A percentile compares a stretch with the other conserved stretches of the same genome.
Evolutionary conservation across 2,329 filamentous ascomycete species (phyloP).

Genomic region (Aciculosporium take): DNA sequence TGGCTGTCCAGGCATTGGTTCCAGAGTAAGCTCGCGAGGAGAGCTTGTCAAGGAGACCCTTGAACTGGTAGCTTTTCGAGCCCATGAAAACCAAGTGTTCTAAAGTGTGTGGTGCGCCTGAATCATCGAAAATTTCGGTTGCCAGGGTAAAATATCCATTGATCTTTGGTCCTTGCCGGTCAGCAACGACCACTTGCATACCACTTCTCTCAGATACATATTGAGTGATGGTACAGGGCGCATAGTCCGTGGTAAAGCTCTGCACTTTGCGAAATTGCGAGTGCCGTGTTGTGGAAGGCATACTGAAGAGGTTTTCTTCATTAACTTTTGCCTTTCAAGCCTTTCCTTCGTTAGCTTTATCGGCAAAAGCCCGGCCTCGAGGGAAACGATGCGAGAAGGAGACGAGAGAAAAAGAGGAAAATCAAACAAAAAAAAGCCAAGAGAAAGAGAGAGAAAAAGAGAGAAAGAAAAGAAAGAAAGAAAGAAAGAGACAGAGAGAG

Average conservation of each 20-base stretch:
- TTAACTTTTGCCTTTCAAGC: neutral
- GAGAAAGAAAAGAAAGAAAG: neutral
- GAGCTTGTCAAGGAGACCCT: constrained; percentile 87
- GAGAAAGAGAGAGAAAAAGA: neutral
- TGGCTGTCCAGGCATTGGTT: constrained; percentile 96
- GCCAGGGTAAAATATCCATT: constrained; percentile 90
- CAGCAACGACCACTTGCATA: constrained; percentile 85
- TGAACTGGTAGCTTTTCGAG: constrained; percentile 85
- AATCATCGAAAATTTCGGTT: constrained; percentile 96
- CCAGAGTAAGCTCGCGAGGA: constrained; percentile 84
- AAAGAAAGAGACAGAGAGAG: neutral
- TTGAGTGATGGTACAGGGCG: constrained; percentile 74
- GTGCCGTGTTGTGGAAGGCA: constrained; percentile 2
- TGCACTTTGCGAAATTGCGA: constrained; percentile 68
- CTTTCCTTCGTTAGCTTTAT: neutral
- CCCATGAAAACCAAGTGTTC: constrained; percentile 80
- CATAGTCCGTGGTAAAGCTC: constrained; percentile 79
- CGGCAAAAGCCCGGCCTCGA: neutral
- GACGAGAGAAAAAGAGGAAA: neutral
- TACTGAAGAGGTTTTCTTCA: neutral
- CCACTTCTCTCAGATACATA: constrained; percentile 93
- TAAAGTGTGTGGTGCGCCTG: constrained; percentile 77
- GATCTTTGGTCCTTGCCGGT: constrained; percentile 87
- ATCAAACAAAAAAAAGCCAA: too few species aligned
- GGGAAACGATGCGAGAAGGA: neutral